Conservation (phyloP, 371 early-diverging fungal genomes). For the Mucor ambiguus region DNA sequence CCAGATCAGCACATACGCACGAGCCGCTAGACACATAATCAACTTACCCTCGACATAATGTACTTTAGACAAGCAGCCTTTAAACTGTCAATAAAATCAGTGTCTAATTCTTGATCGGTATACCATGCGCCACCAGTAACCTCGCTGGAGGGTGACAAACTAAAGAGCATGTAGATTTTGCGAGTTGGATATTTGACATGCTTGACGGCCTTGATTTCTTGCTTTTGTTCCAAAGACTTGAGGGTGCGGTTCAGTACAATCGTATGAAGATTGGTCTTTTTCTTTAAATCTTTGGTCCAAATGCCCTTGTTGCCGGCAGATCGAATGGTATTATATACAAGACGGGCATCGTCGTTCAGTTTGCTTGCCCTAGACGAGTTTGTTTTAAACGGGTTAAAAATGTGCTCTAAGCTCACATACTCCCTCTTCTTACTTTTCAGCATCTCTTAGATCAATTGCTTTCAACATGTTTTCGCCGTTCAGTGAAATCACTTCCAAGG, state of each 20-base stretch:
- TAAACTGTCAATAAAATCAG: slow-evolving; percentile 89
- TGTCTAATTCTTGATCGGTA: slow-evolving; percentile 95
- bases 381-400: neutral
- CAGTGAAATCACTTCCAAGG: slow-evolving; percentile 32
- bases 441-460: slow-evolving; percentile 41
- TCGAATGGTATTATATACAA: slow-evolving; percentile 85
- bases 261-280: slow-evolving; percentile 84
- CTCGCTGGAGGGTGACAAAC: slow-evolving; percentile 88
- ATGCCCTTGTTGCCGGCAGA: slow-evolving; percentile 85
- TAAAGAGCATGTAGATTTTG: slow-evolving; percentile 94
- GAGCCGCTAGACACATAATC: neutral
- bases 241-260: slow-evolving; percentile 82
- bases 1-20: neutral
- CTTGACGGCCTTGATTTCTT: slow-evolving; percentile 91
- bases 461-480: slow-evolving; percentile 48
- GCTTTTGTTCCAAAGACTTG: slow-evolving; percentile 82
- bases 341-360: slow-evolving; percentile 46
- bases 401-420: no score
- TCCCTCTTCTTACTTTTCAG: slow-evolving; percentile 45
- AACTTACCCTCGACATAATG: slow-evolving; percentile 67
- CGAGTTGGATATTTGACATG: slow-evolving; percentile 92
- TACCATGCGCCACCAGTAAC: slow-evolving; percentile 98
- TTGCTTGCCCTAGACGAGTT: slow-evolving; percentile 39
- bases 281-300: slow-evolving; percentile 92
- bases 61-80: slow-evolving; percentile 76